phyloP scores from a whole-genome alignment of 345 rosid genomes.

The Crucihimalaya himalaica region DNA sequence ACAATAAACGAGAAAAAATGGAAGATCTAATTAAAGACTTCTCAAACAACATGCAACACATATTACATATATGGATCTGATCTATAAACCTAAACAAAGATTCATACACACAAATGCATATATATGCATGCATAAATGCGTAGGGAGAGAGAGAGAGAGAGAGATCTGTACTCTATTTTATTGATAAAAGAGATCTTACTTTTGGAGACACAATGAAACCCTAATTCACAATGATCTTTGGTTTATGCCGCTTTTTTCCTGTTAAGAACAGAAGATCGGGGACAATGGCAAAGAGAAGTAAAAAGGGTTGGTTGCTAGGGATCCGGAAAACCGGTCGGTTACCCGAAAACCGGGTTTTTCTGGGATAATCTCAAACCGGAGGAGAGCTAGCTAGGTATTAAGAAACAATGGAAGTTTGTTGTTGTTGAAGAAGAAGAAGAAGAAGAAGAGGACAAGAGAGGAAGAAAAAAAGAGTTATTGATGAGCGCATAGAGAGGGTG shows the following conservation, averaged over 20 bases:
- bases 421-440: conserved; percentile 18
- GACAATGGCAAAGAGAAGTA: background rate
- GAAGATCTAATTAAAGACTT: conserved; percentile 30
- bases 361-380: conserved; percentile 9
- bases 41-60: conserved; percentile 28
- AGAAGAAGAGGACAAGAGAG: conserved; percentile 22
- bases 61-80: conserved; percentile 18
- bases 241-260: background rate
- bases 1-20: background rate
- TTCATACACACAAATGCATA: conserved; percentile 15
- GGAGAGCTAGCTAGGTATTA: background rate
- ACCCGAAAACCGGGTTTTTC: background rate
- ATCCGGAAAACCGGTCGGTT: conserved; percentile 12
- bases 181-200: conserved; percentile 27
- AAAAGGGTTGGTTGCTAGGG: background rate
- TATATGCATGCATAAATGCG: background rate
- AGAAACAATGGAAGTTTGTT: conserved; percentile 30
- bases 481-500: conserved; percentile 72
- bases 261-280: conserved; percentile 14
- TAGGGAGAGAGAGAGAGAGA: conserved; percentile 1
- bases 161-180: conserved; percentile 13
- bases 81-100: conserved; percentile 11
- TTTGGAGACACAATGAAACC: conserved; percentile 32
- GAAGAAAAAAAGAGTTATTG: conserved; percentile 65
- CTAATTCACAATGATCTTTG: conserved; percentile 29